phyloP scores from a whole-genome alignment of 2,329 filamentous ascomycete genomes.

The Claviceps citrina region DNA sequence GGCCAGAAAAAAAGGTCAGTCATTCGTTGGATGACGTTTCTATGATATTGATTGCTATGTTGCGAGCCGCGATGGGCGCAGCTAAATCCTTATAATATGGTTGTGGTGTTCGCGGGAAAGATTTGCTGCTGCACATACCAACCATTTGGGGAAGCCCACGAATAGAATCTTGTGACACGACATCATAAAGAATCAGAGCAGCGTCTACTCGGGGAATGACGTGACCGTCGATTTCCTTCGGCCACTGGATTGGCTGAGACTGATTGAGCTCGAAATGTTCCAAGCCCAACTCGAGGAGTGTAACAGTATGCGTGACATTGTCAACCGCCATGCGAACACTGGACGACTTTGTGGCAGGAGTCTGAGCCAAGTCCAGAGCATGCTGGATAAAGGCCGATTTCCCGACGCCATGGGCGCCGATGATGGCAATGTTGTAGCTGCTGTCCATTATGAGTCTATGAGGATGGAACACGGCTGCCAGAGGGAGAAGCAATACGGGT shows the following conservation, averaged over 20 bases:
- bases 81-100: background rate
- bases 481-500: slow-evolving; percentile 4
- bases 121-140: slow-evolving; percentile 37
- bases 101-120: slow-evolving; percentile 1
- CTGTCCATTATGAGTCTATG: slow-evolving; percentile 32
- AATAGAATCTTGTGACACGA: slow-evolving; percentile 62
- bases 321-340: slow-evolving; percentile 44
- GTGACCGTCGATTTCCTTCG: slow-evolving; percentile 52
- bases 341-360: slow-evolving; percentile 38
- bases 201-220: slow-evolving; percentile 66
- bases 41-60: background rate
- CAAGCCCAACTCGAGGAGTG: slow-evolving; percentile 49
- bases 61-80: no score
- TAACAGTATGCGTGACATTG: slow-evolving; percentile 40
- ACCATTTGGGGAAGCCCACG: slow-evolving; percentile 59
- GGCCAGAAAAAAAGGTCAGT: background rate
- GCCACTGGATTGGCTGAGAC: slow-evolving; percentile 45
- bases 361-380: slow-evolving; percentile 38
- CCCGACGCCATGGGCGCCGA: slow-evolving; percentile 50
- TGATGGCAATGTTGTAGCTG: slow-evolving; percentile 48
- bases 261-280: slow-evolving; percentile 48
- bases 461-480: slow-evolving; percentile 15
- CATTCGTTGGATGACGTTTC: background rate
- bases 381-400: slow-evolving; percentile 55
- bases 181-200: slow-evolving; percentile 75